Conservation (phyloP, 2,329 filamentous ascomycete species). For the Alternaria alternata region DNA sequence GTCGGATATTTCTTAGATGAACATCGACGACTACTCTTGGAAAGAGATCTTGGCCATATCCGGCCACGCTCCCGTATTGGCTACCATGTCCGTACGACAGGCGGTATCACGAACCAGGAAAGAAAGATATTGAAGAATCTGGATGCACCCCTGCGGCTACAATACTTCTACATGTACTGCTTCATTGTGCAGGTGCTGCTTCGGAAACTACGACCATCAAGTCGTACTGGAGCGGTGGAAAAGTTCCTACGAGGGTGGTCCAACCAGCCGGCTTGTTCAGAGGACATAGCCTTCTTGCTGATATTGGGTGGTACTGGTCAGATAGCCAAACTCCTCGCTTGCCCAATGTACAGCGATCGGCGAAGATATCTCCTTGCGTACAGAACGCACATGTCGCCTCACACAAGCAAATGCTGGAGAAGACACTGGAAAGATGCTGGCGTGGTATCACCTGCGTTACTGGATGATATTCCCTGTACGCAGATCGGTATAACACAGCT, state of each 20-base stretch:
- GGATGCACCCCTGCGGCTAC: conserved; percentile 44
- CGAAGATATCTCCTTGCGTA: conserved; percentile 43
- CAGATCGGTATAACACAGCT: conserved; percentile 48
- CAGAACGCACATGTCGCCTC: conserved; percentile 47
- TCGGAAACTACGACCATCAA: conserved; percentile 42
- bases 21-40: conserved; percentile 42
- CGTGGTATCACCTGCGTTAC: conserved; percentile 43
- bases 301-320: conserved; percentile 47
- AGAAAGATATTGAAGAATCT: conserved; percentile 41
- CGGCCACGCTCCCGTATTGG: conserved; percentile 43
- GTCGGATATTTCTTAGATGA: conserved; percentile 50
- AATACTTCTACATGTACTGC: conserved; percentile 51
- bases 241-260: conserved; percentile 45
- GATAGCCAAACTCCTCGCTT: conserved; percentile 46
- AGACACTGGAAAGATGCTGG: conserved; percentile 47
- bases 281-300: conserved; percentile 49
- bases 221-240: conserved; percentile 39
- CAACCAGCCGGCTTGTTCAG: conserved; percentile 41
- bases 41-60: conserved; percentile 46
- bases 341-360: conserved; percentile 43
- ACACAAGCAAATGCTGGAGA: conserved; percentile 46
- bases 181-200: conserved; percentile 47
- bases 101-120: conserved; percentile 39
- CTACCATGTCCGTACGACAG: conserved; percentile 46
- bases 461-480: conserved; percentile 48